A percentile compares a stretch with the other conserved stretches of the same genome.
phyloP scores from a whole-genome alignment of 768 basidiomycete genomes.

The Mycena albidolilacea region DNA sequence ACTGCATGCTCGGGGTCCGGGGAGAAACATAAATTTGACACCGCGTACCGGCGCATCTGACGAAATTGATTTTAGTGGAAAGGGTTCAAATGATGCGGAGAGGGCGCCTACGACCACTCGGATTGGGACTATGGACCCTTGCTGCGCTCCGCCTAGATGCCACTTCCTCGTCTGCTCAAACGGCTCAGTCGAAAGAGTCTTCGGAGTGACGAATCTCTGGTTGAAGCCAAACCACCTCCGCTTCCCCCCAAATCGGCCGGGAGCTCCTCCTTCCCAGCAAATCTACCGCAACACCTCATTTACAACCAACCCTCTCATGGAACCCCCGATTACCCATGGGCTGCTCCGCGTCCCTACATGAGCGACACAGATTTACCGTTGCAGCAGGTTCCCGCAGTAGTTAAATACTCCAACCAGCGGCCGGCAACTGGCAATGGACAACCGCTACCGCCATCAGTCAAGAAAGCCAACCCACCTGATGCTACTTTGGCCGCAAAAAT shows the following conservation, averaged over 20 bases:
- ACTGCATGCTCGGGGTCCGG: too few species aligned
- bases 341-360: background rate
- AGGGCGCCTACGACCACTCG: background rate
- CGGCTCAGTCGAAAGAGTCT: constrained; percentile 16
- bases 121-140: background rate
- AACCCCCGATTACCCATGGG: constrained; percentile 1
- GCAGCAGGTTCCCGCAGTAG: constrained; percentile 3
- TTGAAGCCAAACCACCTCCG: background rate
- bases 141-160: background rate
- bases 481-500: background rate
- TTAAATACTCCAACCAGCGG: constrained; percentile 10
- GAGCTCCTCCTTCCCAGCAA: background rate
- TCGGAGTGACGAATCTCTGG: background rate
- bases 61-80: background rate
- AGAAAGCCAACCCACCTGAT: background rate
- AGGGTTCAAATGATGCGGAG: background rate
- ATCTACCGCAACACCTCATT: too few species aligned
- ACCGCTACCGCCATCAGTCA: too few species aligned
- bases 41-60: too few species aligned
- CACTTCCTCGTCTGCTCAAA: constrained; percentile 18
- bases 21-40: too few species aligned
- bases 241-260: background rate
- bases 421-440: background rate
- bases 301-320: too few species aligned
- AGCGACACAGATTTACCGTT: constrained; percentile 13